Base-by-base conservation (phyloP, 345 rosid species). In the Salix caprea region DNA sequence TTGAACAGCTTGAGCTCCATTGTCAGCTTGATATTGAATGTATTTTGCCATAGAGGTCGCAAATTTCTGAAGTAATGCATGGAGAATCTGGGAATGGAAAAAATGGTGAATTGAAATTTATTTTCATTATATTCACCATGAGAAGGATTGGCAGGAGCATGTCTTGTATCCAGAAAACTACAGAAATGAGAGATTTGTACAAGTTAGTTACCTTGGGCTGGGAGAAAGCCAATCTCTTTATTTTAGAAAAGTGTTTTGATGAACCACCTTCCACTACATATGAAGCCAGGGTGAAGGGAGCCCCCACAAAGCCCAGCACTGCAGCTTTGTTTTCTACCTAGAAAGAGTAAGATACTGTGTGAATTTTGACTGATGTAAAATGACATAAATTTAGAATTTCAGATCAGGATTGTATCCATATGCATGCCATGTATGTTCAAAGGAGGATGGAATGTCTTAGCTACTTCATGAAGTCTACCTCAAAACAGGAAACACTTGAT, bases 271-370 rank as follows among this genome's bases (percentile, higher is more conserved):
- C 97, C 48, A 96, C 94, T 10, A 88, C 91, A 74, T 96, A 96
- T 0, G 99, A 96, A 19, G 98, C 97, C 61, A 96, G 89, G n/a
- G 98, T 96, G 80, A 96, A 96, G 67, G 99, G 98, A 83, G 99
- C 99, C 15, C 99, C 99, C 37, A 94, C 97, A 71, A 96, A 96
- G 80, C 98, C 99, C 70, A 96, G 84, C 69, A 93, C 95, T 54
- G 97, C 98, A 11, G 97, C 92, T 81, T 90, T 78, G 28, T 89
- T 91, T 39, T 85, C 87, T 34, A 96, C 95, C 99, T 93, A 85
- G 42, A 74, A 78, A 78, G 76, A 16, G 71, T 10, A 66, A 66
- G 28, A 37, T 10, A 9, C 7, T 11, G 2, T 15, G 60, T 24
- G 73, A 78, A 64, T 58, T 67, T 46, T 30, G 48, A 28, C 65